A percentile compares a stretch with the other conserved stretches of the same genome.
These are phyloP conservation scores for Paecilomyces sp. DNA, from an alignment of 2,329 filamentous ascomycete genomes.

Conservation along the genomic window DNA sequence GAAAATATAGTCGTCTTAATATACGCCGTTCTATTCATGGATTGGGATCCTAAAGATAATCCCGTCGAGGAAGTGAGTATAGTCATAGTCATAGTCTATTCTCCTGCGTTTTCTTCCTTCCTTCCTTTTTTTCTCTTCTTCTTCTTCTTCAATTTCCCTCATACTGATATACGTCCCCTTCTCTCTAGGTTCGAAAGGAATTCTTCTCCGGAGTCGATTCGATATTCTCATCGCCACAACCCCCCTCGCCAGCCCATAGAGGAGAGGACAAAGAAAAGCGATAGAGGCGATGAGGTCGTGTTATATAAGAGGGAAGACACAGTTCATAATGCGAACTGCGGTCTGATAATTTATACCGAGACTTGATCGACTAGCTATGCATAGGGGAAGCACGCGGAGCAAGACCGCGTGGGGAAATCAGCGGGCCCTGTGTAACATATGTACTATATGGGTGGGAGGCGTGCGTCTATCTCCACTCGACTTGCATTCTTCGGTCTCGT, in stretches of 20 bases:
- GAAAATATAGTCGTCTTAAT: slow-evolving; percentile 29
- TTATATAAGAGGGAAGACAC: no score
- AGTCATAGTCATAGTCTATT: not conserved
- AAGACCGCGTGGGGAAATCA: no score
- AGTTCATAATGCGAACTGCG: no score
- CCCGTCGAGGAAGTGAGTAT: slow-evolving; percentile 34
- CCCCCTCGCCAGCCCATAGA: slow-evolving; percentile 9
- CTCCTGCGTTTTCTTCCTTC: not conserved
- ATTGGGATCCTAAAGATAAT: slow-evolving; percentile 35
- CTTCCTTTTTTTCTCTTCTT: not conserved
- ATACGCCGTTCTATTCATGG: slow-evolving; percentile 39
- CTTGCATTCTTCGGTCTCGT: no score
- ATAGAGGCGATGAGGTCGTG: not conserved
- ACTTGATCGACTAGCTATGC: no score
- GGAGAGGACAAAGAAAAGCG: not conserved
- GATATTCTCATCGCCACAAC: slow-evolving; percentile 25
- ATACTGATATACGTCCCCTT: slow-evolving; percentile 2
- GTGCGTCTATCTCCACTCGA: no score
- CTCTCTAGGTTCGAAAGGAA: slow-evolving; percentile 22
- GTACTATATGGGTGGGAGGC: no score
- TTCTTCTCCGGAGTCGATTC: slow-evolving; percentile 25
- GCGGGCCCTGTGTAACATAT: no score
- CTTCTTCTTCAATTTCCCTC: not conserved
- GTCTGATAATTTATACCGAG: no score
- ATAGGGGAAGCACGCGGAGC: no score